phyloP scores from a whole-genome alignment of 371 early-diverging fungal species.

The Mortierella sp. region DNA sequence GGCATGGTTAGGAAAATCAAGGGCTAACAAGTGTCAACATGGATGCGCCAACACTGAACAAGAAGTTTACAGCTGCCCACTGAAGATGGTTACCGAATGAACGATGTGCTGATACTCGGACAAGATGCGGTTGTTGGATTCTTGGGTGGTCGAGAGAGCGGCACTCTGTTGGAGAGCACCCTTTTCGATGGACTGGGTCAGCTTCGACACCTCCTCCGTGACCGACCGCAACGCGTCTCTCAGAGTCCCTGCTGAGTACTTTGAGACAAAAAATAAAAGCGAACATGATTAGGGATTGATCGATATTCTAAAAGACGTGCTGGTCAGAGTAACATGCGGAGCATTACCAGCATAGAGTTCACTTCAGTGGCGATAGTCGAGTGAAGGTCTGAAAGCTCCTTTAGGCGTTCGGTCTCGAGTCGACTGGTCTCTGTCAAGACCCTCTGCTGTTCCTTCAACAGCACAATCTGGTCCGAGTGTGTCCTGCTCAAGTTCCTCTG shows the following conservation, averaged over 20 bases:
- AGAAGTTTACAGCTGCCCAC: too few relatives aligned
- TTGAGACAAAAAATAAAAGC: background rate
- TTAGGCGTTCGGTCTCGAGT: conserved; percentile 7
- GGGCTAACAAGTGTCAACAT: background rate
- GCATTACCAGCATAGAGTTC: conserved; percentile 22
- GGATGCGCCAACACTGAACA: background rate
- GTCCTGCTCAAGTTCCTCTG: conserved; percentile 31
- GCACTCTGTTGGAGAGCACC: conserved; percentile 15
- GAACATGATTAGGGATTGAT: background rate
- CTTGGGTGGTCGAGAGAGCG: conserved; percentile 13
- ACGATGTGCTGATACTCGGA: conserved; percentile 10
- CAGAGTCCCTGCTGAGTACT: conserved; percentile 15
- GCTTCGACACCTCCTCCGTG: conserved; percentile 12
- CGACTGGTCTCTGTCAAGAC: conserved; percentile 24
- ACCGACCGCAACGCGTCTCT: conserved; percentile 12
- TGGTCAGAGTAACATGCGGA: too few relatives aligned
- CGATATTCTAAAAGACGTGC: background rate
- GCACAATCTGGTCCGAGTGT: conserved; percentile 22
- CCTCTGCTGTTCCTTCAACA: conserved; percentile 21
- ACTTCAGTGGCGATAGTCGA: conserved; percentile 6
- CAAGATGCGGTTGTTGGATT: background rate
- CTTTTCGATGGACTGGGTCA: conserved; percentile 6
- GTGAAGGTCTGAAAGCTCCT: conserved; percentile 19
- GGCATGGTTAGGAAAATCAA: background rate
- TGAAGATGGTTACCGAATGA: conserved; percentile 9